These are phyloP conservation scores for Thalassiosira ordinaria DNA, from an alignment of 352 stramenopile genomes.

Conservation along the genomic window DNA sequence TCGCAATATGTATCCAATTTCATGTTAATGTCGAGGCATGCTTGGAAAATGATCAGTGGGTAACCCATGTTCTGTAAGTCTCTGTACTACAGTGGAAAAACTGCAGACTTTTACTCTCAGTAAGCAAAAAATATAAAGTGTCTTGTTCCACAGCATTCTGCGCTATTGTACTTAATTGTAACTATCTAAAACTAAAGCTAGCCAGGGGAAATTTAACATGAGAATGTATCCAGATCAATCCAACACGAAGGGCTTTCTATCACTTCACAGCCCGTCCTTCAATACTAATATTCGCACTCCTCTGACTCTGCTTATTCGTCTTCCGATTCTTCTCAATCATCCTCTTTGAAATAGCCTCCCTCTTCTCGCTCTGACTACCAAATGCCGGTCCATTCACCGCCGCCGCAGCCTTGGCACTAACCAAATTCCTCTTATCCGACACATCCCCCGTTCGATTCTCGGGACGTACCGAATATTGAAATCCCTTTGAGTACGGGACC, in stretches of 20 bases:
- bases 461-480: slow-evolving; percentile 80
- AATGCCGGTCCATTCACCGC: slow-evolving; percentile 1
- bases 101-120: too few species aligned
- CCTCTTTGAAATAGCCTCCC: slow-evolving; percentile 68
- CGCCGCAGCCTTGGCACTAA: slow-evolving; percentile 29
- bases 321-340: slow-evolving; percentile 79
- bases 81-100: too few species aligned
- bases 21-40: too few species aligned
- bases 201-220: too few species aligned
- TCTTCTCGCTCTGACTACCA: slow-evolving; percentile 51
- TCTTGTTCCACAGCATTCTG: too few species aligned
- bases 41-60: too few species aligned
- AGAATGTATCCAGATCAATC: too few species aligned
- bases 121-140: too few species aligned
- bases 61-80: too few species aligned
- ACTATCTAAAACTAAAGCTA: too few species aligned
- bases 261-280: slow-evolving; percentile 79
- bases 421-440: slow-evolving; percentile 59
- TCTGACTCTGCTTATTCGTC: slow-evolving; percentile 73
- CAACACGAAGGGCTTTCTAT: neutral
- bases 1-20: too few species aligned
- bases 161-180: too few species aligned
- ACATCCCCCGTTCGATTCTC: slow-evolving; percentile 58
- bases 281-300: slow-evolving; percentile 84
- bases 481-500: slow-evolving; percentile 84